phyloP scores from a whole-genome alignment of 1,139 yeast species.

The Hansenula lynferdii region DNA sequence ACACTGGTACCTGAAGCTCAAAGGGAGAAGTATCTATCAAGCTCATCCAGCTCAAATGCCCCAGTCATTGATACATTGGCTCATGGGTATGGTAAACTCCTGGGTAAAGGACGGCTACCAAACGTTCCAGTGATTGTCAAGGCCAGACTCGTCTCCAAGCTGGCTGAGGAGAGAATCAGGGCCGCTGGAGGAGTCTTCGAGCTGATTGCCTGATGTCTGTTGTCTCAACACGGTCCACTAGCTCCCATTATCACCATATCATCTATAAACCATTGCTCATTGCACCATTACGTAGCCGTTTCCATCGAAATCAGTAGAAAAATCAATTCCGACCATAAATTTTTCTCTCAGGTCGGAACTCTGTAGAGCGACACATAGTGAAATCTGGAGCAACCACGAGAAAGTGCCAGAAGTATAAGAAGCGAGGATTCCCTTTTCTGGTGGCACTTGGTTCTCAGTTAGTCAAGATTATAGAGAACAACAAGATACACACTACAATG shows the following conservation, averaged over 20 bases:
- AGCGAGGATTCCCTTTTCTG: not conserved
- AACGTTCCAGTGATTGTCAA: slow-evolving; percentile 97
- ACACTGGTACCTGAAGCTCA: slow-evolving; percentile 90
- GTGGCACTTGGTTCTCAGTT: no score
- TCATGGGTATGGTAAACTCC: slow-evolving; percentile 99
- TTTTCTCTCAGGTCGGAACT: no score
- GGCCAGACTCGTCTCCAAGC: slow-evolving; percentile 98
- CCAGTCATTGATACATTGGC: slow-evolving; percentile 99
- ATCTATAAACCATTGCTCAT: no score
- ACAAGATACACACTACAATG: no score
- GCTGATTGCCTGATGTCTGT: slow-evolving; percentile 97
- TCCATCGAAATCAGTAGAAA: not conserved
- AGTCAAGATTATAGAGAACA: no score
- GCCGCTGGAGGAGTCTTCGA: slow-evolving; percentile 99
- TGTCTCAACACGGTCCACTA: no score
- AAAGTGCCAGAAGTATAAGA: no score
- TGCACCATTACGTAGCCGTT: no score
- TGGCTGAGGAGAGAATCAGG: slow-evolving; percentile 99
- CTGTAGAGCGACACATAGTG: not conserved
- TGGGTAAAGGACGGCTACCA: slow-evolving; percentile 99
- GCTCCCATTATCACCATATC: no score
- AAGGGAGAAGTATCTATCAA: slow-evolving; percentile 91
- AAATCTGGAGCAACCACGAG: not conserved
- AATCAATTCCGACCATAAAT: no score
- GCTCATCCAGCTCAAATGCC: slow-evolving; percentile 86